Base-by-base conservation (phyloP, 1,139 yeast genomes). In the Scheffersomyces insectosa region DNA sequence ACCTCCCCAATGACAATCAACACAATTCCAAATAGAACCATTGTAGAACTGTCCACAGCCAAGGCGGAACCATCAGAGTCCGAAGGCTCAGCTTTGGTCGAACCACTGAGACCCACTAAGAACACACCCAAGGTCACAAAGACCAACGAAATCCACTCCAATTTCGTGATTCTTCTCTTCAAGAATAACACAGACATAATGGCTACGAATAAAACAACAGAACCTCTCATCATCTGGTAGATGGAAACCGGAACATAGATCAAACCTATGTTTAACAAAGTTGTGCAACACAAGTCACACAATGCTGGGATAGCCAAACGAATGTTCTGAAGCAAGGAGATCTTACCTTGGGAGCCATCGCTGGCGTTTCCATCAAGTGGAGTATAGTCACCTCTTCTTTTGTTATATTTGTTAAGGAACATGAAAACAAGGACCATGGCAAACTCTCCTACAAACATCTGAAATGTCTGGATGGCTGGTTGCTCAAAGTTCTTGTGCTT, bases 201-300 rank as follows among this genome's bases (percentile, higher is more conserved):
- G 2, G 91, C 96, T 28, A 87, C 95, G 66, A 85, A 86, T 36
- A 88, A 66, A 36, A 87, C 89, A 39, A 87, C 69, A 0, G 91
- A 79, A 4, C 96, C 95, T 50, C 95, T 72, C 11, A 86, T 82
- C 95, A 88, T 88, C 60, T 88, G 96, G 62, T 85, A 88, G 37
- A 87, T 77, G 1, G 91, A 84, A n/a, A 87, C 95, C 0, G 95
- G 95, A 1, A 83, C 82, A 59, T 82, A 81, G 12, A 86, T 62
- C 49, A 88, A 71, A 1, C 95, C 95, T n/a, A 86, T 62, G 54
- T 86, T 85, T 79, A 87, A 77, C 53, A 87, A 64, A 0, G 95
- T 86, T 1, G 95, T 87, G 3, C 85, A 93, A 38, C 78, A 59
- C 43, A 87, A 73, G 60, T 88, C 95, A 62, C 90, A 85, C 10